Conservation (phyloP, 345 rosid genomes). For the Theobroma cacao region DNA sequence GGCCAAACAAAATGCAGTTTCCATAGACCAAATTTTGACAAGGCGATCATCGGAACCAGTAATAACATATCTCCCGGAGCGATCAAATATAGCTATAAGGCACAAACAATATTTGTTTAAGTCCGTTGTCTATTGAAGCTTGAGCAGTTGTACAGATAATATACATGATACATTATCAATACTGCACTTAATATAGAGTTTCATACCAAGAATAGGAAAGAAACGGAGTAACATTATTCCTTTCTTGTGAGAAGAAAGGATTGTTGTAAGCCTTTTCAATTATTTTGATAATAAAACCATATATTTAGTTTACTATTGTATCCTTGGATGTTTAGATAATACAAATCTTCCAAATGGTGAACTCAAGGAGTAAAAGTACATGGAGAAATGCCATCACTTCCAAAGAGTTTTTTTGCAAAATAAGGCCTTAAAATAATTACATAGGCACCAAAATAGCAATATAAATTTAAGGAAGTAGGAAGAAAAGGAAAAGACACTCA, state of each 20-base stretch:
- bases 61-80: conserved; percentile 91
- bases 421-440: neutral
- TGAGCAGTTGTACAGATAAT: neutral
- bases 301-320: neutral
- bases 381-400: neutral
- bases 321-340: neutral
- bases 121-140: neutral
- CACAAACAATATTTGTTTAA: conserved; percentile 7
- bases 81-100: conserved; percentile 87
- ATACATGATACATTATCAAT: neutral
- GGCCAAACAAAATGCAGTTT: conserved; percentile 98
- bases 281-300: neutral
- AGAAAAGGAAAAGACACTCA: neutral
- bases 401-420: neutral
- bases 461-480: neutral
- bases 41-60: conserved; percentile 99
- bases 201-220: neutral
- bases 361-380: neutral
- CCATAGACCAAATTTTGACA: conserved; percentile 99
- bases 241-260: neutral
- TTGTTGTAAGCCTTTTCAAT: neutral
- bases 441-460: neutral
- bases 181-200: neutral
- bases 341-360: neutral
- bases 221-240: neutral